These are phyloP conservation scores for Aspergillus ostianus DNA, from an alignment of 495 filamentous ascomycete species.

Conservation along the genomic window DNA sequence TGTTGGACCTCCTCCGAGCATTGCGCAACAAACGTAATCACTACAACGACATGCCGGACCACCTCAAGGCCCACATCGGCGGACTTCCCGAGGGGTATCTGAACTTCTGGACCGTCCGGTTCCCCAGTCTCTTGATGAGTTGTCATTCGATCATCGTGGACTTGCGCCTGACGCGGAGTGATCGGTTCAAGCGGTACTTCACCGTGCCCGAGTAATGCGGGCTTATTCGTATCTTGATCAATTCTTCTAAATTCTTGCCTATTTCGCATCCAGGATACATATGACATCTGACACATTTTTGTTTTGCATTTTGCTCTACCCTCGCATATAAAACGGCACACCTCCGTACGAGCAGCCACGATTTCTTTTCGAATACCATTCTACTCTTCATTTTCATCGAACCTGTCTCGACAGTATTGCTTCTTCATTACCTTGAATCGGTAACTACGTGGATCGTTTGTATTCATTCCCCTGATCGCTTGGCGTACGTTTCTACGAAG, in stretches of 20 bases:
- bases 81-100: constrained; percentile 81
- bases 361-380: too few species aligned
- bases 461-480: too few species aligned
- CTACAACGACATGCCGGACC: constrained; percentile 83
- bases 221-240: neutral
- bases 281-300: too few species aligned
- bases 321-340: too few species aligned
- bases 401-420: too few species aligned
- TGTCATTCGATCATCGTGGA: constrained; percentile 74
- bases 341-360: too few species aligned
- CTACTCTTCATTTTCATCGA: too few species aligned
- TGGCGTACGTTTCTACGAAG: too few species aligned
- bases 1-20: constrained; percentile 85
- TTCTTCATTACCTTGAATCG: too few species aligned
- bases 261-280: neutral
- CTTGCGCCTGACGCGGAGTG: constrained; percentile 59
- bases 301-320: too few species aligned
- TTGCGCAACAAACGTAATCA: constrained; percentile 95
- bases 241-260: neutral
- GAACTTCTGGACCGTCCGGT: constrained; percentile 77
- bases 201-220: constrained; percentile 28
- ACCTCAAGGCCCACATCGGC: constrained; percentile 75
- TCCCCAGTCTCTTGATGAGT: constrained; percentile 78
- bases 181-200: constrained; percentile 78
- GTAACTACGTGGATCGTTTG: too few species aligned